Conservation (phyloP, 2,329 filamentous ascomycete genomes). For the Diaporthe capsici region DNA sequence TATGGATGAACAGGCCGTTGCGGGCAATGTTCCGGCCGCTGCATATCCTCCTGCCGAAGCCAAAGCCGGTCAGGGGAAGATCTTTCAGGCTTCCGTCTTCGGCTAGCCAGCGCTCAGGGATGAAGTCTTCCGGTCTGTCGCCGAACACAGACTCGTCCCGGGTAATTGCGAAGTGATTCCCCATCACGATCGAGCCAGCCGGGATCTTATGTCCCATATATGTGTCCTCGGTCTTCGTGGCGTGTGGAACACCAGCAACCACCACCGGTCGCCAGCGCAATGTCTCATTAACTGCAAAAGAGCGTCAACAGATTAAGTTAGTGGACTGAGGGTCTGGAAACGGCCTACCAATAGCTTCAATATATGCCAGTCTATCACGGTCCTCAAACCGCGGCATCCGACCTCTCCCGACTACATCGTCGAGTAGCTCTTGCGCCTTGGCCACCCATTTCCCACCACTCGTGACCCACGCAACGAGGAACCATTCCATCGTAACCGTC, state of each 20-base stretch:
- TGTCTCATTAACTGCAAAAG: not conserved
- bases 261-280: not conserved
- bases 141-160: not conserved
- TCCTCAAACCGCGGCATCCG: not conserved
- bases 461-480: not conserved
- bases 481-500: not conserved
- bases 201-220: not conserved
- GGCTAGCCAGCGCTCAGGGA: conserved; percentile 4
- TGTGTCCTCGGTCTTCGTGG: not conserved
- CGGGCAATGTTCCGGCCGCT: not conserved
- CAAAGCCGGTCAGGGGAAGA: not conserved
- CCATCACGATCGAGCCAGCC: not conserved
- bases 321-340: too few relatives aligned
- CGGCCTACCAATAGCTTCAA: not conserved
- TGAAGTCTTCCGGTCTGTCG: not conserved
- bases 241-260: not conserved
- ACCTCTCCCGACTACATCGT: not conserved
- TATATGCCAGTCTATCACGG: not conserved
- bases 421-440: not conserved
- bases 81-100: not conserved
- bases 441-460: not conserved
- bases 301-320: not conserved
- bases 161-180: not conserved
- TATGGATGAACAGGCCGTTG: not conserved
- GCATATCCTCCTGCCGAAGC: not conserved